Conservation (phyloP, 768 basidiomycete species). For the Termitomyces sp. region DNA sequence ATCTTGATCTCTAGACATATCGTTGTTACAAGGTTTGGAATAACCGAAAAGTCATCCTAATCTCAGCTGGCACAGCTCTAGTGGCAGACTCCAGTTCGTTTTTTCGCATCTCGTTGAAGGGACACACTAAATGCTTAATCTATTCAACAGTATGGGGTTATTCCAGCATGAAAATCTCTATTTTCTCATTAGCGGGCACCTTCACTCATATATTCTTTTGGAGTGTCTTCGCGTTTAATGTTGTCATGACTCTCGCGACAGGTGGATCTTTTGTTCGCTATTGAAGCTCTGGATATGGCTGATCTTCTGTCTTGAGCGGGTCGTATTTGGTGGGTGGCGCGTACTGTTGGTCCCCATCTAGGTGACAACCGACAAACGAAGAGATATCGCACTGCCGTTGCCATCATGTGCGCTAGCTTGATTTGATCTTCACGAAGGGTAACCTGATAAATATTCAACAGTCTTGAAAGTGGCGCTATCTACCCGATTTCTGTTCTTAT, state of each 20-base stretch:
- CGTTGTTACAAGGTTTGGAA: constrained; percentile 13
- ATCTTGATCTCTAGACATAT: constrained; percentile 2
- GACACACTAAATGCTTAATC: background rate
- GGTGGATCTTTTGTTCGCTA: constrained; percentile 11
- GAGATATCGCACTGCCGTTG: constrained; percentile 11
- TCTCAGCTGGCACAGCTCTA: constrained; percentile 19
- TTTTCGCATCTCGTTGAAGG: background rate
- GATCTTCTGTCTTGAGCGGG: constrained; percentile 9
- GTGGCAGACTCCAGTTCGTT: constrained; percentile 28
- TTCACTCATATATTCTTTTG: constrained; percentile 18
- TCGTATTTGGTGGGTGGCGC: constrained; percentile 18
- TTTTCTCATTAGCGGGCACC: background rate
- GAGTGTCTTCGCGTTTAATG: constrained; percentile 22
- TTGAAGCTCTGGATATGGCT: background rate
- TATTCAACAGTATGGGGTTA: constrained; percentile 19
- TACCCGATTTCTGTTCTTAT: constrained; percentile 22
- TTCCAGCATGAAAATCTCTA: background rate
- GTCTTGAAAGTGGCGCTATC: constrained; percentile 24
- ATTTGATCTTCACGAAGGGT: no score
- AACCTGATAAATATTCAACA: background rate
- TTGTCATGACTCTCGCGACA: constrained; percentile 18
- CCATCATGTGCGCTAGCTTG: constrained; percentile 11
- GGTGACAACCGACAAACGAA: constrained; percentile 1
- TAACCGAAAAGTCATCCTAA: constrained; percentile 1
- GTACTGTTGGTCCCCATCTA: constrained; percentile 4